Percentiles rank a stretch among this genome's conserved stretches.
These are phyloP conservation scores for Chrysopogon serrulatus DNA, from an alignment of 176 grass and related monocot species.

Conservation along the genomic window DNA sequence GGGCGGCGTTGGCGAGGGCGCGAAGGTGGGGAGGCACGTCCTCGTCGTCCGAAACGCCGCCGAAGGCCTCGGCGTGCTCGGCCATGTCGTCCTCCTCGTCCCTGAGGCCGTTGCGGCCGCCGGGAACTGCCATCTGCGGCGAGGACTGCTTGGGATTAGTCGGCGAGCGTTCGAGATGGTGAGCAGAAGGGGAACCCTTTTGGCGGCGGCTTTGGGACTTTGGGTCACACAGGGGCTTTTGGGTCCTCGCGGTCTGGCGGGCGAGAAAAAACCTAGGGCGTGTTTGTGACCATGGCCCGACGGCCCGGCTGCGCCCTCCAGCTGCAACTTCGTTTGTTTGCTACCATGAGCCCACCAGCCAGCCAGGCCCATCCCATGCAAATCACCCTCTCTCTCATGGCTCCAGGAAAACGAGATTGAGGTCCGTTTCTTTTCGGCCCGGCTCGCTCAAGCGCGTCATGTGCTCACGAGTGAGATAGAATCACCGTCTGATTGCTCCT, in stretches of 20 bases:
- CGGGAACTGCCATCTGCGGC: conserved; percentile 43
- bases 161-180: not conserved
- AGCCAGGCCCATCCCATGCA: too few relatives aligned
- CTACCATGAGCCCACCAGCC: too few relatives aligned
- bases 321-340: too few relatives aligned
- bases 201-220: not conserved
- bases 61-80: conserved; percentile 29
- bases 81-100: conserved; percentile 31
- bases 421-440: too few relatives aligned
- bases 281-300: too few relatives aligned
- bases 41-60: conserved; percentile 31
- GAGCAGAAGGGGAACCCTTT: not conserved
- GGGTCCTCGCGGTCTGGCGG: not conserved
- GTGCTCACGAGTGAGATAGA: too few relatives aligned
- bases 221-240: not conserved
- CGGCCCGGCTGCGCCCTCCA: too few relatives aligned
- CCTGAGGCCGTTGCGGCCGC: conserved; percentile 25
- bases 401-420: too few relatives aligned
- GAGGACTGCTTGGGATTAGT: not conserved
- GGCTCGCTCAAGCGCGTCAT: too few relatives aligned
- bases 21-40: conserved; percentile 76
- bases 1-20: conserved; percentile 66
- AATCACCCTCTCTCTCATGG: too few relatives aligned
- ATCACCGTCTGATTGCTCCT: too few relatives aligned
- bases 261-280: not conserved